Evolutionary conservation across 176 grass and related monocot species (phyloP), one percentile per base, ranked within the genome.

Genomic region (Tuctoria greenei): DNA sequence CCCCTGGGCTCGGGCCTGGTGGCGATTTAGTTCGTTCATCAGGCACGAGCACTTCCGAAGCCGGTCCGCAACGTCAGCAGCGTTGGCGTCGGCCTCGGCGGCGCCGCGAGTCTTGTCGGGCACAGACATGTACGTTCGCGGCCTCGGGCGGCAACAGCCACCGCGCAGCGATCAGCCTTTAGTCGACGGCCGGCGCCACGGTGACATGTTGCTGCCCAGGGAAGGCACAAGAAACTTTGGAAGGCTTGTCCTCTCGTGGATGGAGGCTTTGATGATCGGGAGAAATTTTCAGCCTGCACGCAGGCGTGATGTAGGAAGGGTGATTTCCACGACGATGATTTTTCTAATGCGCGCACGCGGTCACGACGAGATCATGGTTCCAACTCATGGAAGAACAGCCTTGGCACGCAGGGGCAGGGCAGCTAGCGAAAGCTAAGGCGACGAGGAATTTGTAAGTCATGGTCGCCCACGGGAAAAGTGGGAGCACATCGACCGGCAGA

Each of bases 341-440:
- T n/a, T 65, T 77, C 2, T 26, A 49, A 14, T 35, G 44, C 18
- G 23, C 35, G 41, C 59, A 76, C 59, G 58, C 43, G 42, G 60
- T 39, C 20, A 50, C 63, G 60, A 31, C 24, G n/a, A 7, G 44
- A 50, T 77, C 74, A 77, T 77, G 74, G 51, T 12, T 10, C 60
- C 74, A 64, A 77, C 74, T 64, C 27, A 35, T 7, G 0, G 5
- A 49, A 64, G 10, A 49, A 64, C 59, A 16, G 59, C 28, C 58
- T 23, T 23, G 42, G 59, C 73, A 64, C 73, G 40, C 34, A n/a
- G n/a, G n/a, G n/a, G n/a, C n/a, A 75, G 40, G 10, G 13, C 61
- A 77, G 61, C 44, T 77, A 31, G 61, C 61, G 74, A 65, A 65
- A 77, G 74, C 61, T 77, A 77, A 52, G 44, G 61, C 61, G 18